Base-by-base conservation (phyloP, 2,329 filamentous ascomycete genomes). In the Apiospora arundinis region DNA sequence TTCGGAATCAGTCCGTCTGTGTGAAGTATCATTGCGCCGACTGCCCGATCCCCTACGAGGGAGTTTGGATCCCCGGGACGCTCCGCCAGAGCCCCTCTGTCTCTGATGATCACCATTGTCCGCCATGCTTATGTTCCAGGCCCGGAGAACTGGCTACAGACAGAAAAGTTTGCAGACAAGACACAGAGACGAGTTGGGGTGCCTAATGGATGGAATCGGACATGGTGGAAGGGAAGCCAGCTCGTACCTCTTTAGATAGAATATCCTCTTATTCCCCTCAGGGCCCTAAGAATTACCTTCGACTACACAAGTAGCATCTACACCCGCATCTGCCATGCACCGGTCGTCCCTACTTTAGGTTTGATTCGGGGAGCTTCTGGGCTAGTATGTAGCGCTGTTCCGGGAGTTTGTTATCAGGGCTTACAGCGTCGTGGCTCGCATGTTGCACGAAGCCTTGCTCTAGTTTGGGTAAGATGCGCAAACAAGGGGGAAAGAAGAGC, bases 221-320 rank as follows among this genome's bases (percentile, higher is more conserved):
- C 25, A 42, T 14, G 25, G 18, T 52, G 68, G n/a, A 48, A 18
- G 25, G 18, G 52, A 56, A 63, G 16, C 7, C 32, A 52, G 52
- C 21, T 44, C 37, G 44, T 63, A 70, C 69, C 56, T 70, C 46
- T 63, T 67, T 49, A 67, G 52, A 65, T 70, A 23, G 45, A 45
- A 48, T 46, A 6, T 28, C 52, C 68, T 60, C 21, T 46, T 45
- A 70, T 49, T 67, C 45, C 28, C 45, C 60, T 70, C 37, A 25
- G 68, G 46, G 12, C 32, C 48, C 52, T 69, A 25, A 7, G 21
- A 37, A 70, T 46, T 65, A 48, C 48, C 49, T 70, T 70, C 68
- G 23, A 42, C 49, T 70, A 65, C 32, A 25, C 32, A 60, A 32
- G 42, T 70, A 63, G 68, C 37, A 23, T 46, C 52, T 37, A 40